Evolutionary conservation across 1,284 basidiomycete species (phyloP).

Genomic region (Trichosporon inkin): DNA sequence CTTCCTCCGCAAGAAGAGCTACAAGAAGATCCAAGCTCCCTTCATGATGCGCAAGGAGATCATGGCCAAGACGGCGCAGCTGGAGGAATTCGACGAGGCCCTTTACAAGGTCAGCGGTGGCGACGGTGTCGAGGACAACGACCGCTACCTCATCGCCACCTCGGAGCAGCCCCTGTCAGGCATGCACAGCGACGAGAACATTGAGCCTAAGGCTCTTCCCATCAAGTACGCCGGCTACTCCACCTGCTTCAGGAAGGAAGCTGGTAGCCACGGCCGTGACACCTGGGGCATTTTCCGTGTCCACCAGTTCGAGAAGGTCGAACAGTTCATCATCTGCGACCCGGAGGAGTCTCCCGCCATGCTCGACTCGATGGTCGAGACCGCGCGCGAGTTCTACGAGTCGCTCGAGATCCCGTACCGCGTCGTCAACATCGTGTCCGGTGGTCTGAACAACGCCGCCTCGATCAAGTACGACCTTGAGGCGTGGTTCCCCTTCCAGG

Average conservation of each 20-base stretch:
- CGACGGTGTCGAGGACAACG: slow-evolving; percentile 69
- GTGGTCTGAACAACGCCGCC: slow-evolving; percentile 93
- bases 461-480: slow-evolving; percentile 97
- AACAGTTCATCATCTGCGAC: slow-evolving; percentile 92
- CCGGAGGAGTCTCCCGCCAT: slow-evolving; percentile 90
- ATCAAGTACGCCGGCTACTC: slow-evolving; percentile 65
- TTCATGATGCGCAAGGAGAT: slow-evolving; percentile 98
- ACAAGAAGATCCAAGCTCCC: slow-evolving; percentile 93
- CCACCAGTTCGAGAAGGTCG: slow-evolving; percentile 99
- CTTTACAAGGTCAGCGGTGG: slow-evolving; percentile 80
- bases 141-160: slow-evolving; percentile 98
- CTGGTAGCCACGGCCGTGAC: slow-evolving; percentile 91
- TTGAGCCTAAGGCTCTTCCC: slow-evolving; percentile 87
- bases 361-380: slow-evolving; percentile 86
- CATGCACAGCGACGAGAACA: slow-evolving; percentile 93
- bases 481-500: slow-evolving; percentile 99
- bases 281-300: slow-evolving; percentile 99
- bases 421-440: slow-evolving; percentile 92
- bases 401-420: slow-evolving; percentile 86
- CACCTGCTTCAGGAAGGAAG: slow-evolving; percentile 99
- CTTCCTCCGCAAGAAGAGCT: slow-evolving; percentile 75
- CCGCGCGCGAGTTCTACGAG: slow-evolving; percentile 93
- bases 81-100: slow-evolving; percentile 97
- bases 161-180: slow-evolving; percentile 98
- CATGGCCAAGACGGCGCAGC: slow-evolving; percentile 96